Evolutionary conservation across 1,139 yeast species (phyloP), one percentile per base, ranked within the genome.

Genomic region (Saccharomyces pastorianus): DNA sequence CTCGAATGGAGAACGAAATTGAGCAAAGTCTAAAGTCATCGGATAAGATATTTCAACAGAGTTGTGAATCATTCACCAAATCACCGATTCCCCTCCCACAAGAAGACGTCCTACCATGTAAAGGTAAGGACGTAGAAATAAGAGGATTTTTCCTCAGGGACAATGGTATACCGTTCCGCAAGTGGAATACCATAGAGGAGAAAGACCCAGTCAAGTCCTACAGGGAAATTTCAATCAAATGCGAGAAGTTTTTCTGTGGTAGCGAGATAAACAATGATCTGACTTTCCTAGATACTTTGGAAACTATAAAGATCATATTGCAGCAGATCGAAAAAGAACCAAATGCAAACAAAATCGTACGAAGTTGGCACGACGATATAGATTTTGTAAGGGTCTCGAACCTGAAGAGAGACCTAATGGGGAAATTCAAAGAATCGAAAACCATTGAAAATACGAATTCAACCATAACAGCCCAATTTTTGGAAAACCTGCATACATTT

Each of bases 321-420:
- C n/a, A 28, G n/a, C 31, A 31, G 38, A 26, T 55, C 29, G 44
- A 53, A 51, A 50, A 29, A 14, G 32, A 34, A 38, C 41, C 42
- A 50, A 44, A 46, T 44, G 34, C 17, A 44, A 5, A 9, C n/a
- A 31, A 27, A 47, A 31, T 58, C 6, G 49, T 49, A 0, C 44
- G 31, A 3, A 47, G 44, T 3, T 66, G 67, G 69, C 23, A 20
- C 1, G 8, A 46, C 1, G 58, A 58, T 5, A 27, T 65, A 3
- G 63, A 65, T 49, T 44, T 61, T 0, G 3, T 32, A 2, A 25
- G 54, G 7, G 64, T 62, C 1, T 56, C 57, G 34, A 59, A 61
- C 17, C 47, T 65, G 26, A 62, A 65, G 50, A 56, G 59, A 50
- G 59, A 57, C 11, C 49, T 59, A 0, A 44, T 59, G 29, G 31